A percentile compares a stretch with the other conserved stretches of the same genome.
phyloP scores from a whole-genome alignment of 371 early-diverging fungal species.

The Circinella umbellata region DNA sequence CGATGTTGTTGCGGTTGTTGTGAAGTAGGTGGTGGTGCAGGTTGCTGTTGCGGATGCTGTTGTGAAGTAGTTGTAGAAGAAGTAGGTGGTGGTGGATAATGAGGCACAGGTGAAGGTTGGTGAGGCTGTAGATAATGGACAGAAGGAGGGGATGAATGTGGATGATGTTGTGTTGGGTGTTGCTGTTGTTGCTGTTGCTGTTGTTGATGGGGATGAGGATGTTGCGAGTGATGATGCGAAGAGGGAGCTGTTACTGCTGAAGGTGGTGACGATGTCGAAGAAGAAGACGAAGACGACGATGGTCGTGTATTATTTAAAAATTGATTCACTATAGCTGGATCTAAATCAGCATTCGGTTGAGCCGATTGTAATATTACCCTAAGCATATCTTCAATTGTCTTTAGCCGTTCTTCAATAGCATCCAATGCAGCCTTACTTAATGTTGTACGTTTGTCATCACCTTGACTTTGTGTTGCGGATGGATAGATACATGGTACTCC shows the following conservation, averaged over 20 bases:
- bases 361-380: conserved; percentile 28
- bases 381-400: conserved; percentile 44
- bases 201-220: conserved; percentile 16
- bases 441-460: conserved; percentile 36
- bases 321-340: conserved; percentile 24
- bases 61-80: conserved; percentile 6
- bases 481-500: conserved; percentile 55
- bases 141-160: background rate
- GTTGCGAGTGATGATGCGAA: conserved; percentile 20
- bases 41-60: conserved; percentile 12
- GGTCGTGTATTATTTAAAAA: conserved; percentile 29
- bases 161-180: conserved; percentile 2
- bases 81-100: conserved; percentile 7
- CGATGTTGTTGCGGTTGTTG: conserved; percentile 8
- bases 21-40: conserved; percentile 5
- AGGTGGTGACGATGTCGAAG: conserved; percentile 22
- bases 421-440: conserved; percentile 38
- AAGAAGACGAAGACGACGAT: conserved; percentile 18
- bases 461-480: conserved; percentile 25
- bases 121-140: conserved; percentile 1
- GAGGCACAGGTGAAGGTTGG: conserved; percentile 15
- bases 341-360: conserved; percentile 19
- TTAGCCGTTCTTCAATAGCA: conserved; percentile 42
- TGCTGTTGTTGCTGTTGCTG: conserved; percentile 19
- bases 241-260: conserved; percentile 19